Base-by-base conservation (phyloP, 139 green algal species). In the Yamagishiella unicocca region DNA sequence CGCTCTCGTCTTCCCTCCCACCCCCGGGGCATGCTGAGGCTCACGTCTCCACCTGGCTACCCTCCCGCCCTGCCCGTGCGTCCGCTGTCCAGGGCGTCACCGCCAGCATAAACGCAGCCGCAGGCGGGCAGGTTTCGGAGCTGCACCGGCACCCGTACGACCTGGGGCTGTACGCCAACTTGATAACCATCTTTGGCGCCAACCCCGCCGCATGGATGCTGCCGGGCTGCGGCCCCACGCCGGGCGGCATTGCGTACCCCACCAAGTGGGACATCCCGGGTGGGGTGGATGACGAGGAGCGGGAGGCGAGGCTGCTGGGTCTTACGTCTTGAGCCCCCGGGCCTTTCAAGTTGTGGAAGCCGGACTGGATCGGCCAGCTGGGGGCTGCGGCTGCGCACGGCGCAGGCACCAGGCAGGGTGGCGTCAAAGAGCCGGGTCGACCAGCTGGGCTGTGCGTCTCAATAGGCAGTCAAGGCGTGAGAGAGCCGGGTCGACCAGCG, bases 111-210 rank as follows among this genome's bases (percentile, higher is more conserved):
- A 58, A 61, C 61, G 85, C 85, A 10, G 77, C 67, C 27, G 38
- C 66, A 45, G 85, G 77, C 37, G 43, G 43, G 43, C 4, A 7
- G 22, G 3, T 77, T 31, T 9, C 31, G 22, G 37, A 71, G 22
- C 4, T 70, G 21, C 64, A 76, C 24, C 19, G 54, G n/a, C 77
- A 90, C 62, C 87, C 87, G 4, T 90, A 90, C 80, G 87, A 90
- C 71, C 80, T 90, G 35, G 87, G 87, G 12, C 33, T 84, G 4
- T 88, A 86, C 62, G 46, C 35, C 45, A 90, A 90, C 87, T 61
- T 90, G 35, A 74, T 88, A 14, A 35, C 58, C 45, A 79, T 82
- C 42, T 68, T 87, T 1, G 87, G 87, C 3, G 17, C n/a, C 37
- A 85, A 83, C 42, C 87, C 71, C 9, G 67, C 66, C 17, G 55